Conservation (phyloP, 352 stramenopile species). For the Phytophthora citrophthora region DNA sequence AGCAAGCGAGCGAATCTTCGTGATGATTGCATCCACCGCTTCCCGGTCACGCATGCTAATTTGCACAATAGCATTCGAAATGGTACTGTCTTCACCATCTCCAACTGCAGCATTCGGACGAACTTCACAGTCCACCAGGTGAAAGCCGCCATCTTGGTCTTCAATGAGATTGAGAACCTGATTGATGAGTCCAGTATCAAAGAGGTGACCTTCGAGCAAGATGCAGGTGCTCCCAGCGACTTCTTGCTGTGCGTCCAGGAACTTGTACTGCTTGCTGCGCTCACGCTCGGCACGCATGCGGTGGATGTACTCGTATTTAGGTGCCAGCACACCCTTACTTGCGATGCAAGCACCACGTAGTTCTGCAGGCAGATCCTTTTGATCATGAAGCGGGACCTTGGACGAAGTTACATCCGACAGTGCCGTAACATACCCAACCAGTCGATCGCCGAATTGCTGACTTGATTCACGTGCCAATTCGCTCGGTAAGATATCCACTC, state of each 20-base stretch:
- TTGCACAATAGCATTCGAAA: conserved; percentile 82
- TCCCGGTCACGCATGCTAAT: conserved; percentile 78
- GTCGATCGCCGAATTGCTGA: conserved; percentile 94
- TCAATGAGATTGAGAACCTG: conserved; percentile 95
- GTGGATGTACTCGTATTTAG: conserved; percentile 93
- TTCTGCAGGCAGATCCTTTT: conserved; percentile 75
- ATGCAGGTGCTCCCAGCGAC: conserved; percentile 84
- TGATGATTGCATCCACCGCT: conserved; percentile 85
- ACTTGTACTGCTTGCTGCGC: conserved; percentile 68
- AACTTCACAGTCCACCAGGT: conserved; percentile 93
- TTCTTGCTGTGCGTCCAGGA: conserved; percentile 71
- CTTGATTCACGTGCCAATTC: conserved; percentile 95
- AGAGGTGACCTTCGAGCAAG: conserved; percentile 93
- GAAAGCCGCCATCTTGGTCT: conserved; percentile 83
- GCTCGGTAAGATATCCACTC: conserved; percentile 95
- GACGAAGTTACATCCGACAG: conserved; percentile 62
- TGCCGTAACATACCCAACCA: conserved; percentile 86
- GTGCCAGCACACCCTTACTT: conserved; percentile 84
- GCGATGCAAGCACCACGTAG: conserved; percentile 92
- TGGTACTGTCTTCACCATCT: conserved; percentile 31
- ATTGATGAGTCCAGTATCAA: conserved; percentile 97
- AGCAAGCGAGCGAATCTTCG: conserved; percentile 86
- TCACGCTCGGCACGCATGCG: conserved; percentile 88
- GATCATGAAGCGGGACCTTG: conserved; percentile 50
- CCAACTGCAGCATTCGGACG: conserved; percentile 71